These are phyloP conservation scores for Triticum monococcum DNA, from an alignment of 176 grass and related monocot genomes.

Conservation along the genomic window DNA sequence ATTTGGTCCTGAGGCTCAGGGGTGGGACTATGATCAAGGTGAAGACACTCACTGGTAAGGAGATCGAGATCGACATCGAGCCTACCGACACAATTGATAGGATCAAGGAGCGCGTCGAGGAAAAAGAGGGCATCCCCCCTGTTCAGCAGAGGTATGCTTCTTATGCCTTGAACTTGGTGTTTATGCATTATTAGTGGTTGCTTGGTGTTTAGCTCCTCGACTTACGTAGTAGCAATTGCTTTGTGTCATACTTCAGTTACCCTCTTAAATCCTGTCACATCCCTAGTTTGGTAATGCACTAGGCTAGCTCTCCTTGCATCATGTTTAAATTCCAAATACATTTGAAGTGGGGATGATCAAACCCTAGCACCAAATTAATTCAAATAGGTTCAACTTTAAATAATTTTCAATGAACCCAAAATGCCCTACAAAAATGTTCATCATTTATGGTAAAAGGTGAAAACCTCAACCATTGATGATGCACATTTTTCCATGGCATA, in stretches of 20 bases:
- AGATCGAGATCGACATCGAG: conserved; percentile 55
- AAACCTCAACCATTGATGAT: no score
- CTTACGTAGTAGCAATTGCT: background rate
- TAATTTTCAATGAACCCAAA: no score
- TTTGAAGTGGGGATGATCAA: no score
- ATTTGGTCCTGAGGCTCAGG: conserved; percentile 47
- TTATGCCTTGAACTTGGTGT: background rate
- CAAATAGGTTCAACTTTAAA: no score
- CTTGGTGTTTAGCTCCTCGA: background rate
- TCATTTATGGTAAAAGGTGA: no score
- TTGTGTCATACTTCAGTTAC: background rate
- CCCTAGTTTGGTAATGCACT: no score
- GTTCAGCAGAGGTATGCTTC: conserved; percentile 51
- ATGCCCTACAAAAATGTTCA: no score
- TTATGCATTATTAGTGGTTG: background rate
- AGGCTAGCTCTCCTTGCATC: no score
- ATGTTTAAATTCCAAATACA: no score
- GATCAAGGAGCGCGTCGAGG: conserved; percentile 56
- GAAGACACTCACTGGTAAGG: conserved; percentile 53
- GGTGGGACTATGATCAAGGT: conserved; percentile 57
- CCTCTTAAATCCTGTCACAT: background rate
- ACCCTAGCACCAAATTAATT: no score
- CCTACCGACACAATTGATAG: conserved; percentile 43
- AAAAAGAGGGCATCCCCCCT: conserved; percentile 55
- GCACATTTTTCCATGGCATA: no score